Conservation (phyloP, 1,284 basidiomycete species). For the Ceratobasidium sp. region DNA sequence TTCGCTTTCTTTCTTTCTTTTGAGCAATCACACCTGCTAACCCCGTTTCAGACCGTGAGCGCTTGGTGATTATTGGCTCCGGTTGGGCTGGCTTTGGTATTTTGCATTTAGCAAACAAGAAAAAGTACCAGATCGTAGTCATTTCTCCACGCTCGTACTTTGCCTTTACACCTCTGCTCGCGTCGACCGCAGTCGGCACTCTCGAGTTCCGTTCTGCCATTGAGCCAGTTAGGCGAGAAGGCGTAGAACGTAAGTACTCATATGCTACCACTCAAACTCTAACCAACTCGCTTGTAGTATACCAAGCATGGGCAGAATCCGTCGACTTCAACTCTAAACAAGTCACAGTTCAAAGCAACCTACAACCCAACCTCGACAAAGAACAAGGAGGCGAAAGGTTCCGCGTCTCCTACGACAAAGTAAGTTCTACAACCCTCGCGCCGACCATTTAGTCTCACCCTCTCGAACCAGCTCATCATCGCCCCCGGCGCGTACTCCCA, state of each 20-base stretch:
- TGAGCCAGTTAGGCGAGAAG: constrained; percentile 75
- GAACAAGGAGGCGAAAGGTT: constrained; percentile 59
- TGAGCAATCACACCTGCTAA: not conserved
- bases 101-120: constrained; percentile 39
- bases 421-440: not conserved
- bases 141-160: constrained; percentile 84
- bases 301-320: constrained; percentile 31
- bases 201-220: constrained; percentile 85
- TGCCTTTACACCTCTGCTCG: constrained; percentile 86
- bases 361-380: constrained; percentile 43
- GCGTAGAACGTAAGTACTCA: constrained; percentile 39
- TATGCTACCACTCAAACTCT: too few relatives aligned
- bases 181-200: constrained; percentile 84
- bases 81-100: constrained; percentile 47
- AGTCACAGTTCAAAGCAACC: constrained; percentile 34
- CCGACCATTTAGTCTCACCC: not conserved
- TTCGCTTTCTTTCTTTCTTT: not conserved
- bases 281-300: not conserved
- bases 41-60: constrained; percentile 17
- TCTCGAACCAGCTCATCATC: constrained; percentile 70
- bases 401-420: constrained; percentile 78
- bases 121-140: constrained; percentile 55
- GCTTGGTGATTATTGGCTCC: constrained; percentile 40
- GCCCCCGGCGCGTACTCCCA: constrained; percentile 89
- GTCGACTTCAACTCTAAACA: constrained; percentile 33